Conservation (phyloP, 805 yeast species). For the Ogataea nakhonphanomensis region DNA sequence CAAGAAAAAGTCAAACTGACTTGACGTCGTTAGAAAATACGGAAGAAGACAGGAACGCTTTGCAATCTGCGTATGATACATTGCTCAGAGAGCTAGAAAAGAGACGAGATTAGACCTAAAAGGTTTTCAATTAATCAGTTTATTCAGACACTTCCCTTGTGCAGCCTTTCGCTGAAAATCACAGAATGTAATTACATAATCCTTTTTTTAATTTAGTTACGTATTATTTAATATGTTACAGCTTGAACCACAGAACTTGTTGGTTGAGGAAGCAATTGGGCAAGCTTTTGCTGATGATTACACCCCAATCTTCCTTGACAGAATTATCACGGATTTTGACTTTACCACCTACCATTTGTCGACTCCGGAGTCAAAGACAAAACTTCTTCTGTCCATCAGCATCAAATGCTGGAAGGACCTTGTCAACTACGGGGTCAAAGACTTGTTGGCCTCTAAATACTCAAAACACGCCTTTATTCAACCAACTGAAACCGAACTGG, state of each 20-base stretch:
- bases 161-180: background rate
- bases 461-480: constrained; percentile 37
- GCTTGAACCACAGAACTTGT: constrained; percentile 77
- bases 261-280: constrained; percentile 74
- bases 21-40: background rate
- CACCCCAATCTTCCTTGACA: constrained; percentile 58
- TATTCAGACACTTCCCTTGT: too few species aligned
- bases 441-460: constrained; percentile 51
- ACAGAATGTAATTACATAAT: background rate
- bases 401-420: constrained; percentile 79
- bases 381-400: constrained; percentile 63
- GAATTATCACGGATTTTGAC: constrained; percentile 92
- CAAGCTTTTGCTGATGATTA: constrained; percentile 58
- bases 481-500: constrained; percentile 55
- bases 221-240: constrained; percentile 58
- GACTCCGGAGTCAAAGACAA: constrained; percentile 72
- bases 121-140: background rate
- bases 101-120: background rate
- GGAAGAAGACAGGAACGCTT: background rate
- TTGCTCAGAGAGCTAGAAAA: constrained; percentile 24
- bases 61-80: constrained; percentile 22
- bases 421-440: constrained; percentile 58
- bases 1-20: constrained; percentile 5
- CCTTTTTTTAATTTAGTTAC: constrained; percentile 5
- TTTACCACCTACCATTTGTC: constrained; percentile 92